Base-by-base conservation (phyloP, 805 yeast species). In the Debaryomyces castellii region DNA sequence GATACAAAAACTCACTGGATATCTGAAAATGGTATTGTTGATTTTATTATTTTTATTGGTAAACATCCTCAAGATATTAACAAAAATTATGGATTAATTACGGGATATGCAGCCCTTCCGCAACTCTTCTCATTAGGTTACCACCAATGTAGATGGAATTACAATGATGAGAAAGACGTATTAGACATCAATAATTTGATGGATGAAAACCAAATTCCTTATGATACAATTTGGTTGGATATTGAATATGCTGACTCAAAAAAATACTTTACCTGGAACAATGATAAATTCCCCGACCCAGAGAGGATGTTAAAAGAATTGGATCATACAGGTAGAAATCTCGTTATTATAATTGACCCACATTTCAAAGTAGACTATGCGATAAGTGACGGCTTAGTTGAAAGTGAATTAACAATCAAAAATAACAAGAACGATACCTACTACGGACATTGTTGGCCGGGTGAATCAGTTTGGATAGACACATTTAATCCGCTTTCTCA, bases 81-180 rank as follows among this genome's bases (percentile, higher is more conserved):
- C 34, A 58, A 71, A 35, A 73, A 81, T 27, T 92, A 86, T 62
- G 85, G 89, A 1, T 53, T 62, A 2, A 63, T 94, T 14, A 84
- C 96, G 0, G 99, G 99, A 0, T 77, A 68, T 47, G 75, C 90
- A 0, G 63, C 73, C 6, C 65, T 94, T 9, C 99, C 99, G 1
- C 86, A 82, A 51, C 51, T 83, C 36, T 87, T 90, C 56, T 74
- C 96, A 0, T 63, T 90, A 11, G 98, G 96, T 0, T 89, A 94
- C 60, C 98, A 94, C 60, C 99, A 94, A 66, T 92, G 97, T 60
- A 78, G 98, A 58, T 94, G 99, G 99, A 94, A 94, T 63, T 94
- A 94, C 67, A 88, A 89, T 60, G 91, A 87, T 55, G 91, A 88
- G 59, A 74, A 75, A 9, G 99, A 94, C 64, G 92, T 94, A 1